Base-by-base conservation (phyloP, 1,139 yeast genomes). In the Kluyveromyces sp. region DNA sequence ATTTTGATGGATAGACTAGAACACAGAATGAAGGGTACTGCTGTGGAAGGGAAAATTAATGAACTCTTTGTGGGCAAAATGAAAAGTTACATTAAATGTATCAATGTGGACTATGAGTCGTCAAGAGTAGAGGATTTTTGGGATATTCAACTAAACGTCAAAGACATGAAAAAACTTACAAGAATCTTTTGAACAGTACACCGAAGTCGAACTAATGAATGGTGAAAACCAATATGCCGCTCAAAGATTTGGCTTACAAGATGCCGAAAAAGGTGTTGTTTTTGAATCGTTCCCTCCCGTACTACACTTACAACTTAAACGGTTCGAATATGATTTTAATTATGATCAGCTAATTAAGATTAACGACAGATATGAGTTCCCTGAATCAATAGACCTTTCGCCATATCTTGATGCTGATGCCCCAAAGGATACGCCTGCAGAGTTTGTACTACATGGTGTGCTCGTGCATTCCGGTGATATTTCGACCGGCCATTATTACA, bases 201-300 rank as follows among this genome's bases (percentile, higher is more conserved):
- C 90, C 47, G 95, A 88, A 57, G 82, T 83, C 38, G 99, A 92
- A 67, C 75, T 86, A 68, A 73, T 92, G 60, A 85, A 86, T 53
- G 99, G 97, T 31, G 98, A 94, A 61, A 92, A 92, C 64, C 94
- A 89, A 66, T 92, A 92, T 64, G 92, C 85, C 53, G 97, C 98
- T 0, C 90, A 90, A 38, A 96, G 85, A 41, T 81, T 69, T 60
- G 98, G 98, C 0, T 75, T 89, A 48, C 99, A 92, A 67, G 97
- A 89, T 66, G 98, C 98, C 10, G 85, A 85, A 58, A 92, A 92
- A 67, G 98, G 98, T 55, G 98, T 92, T 6, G 88, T 88, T 0
- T 92, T 92, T 62, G 83, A 85, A 61, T 77, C 81, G 5, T 85
- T 92, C 63, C 99, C 99, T 3, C 90, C 95, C 0, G 96, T 92